Conservation (phyloP, 2,329 filamentous ascomycete genomes). For the Corniculantispora saksenae region DNA sequence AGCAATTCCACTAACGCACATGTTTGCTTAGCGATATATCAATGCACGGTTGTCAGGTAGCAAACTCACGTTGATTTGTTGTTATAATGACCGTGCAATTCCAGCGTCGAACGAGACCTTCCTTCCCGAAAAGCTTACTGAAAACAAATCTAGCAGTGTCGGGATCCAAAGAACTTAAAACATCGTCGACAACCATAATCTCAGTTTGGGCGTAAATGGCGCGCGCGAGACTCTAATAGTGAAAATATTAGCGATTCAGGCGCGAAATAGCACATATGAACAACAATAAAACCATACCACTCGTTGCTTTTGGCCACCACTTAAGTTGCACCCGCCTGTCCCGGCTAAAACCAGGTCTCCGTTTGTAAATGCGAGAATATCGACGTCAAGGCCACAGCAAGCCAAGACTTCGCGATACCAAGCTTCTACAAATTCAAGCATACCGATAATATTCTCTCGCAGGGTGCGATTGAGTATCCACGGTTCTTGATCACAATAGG, state of each 20-base stretch:
- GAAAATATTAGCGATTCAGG: not conserved
- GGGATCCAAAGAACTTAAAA: constrained; percentile 7
- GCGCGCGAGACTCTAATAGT: constrained; percentile 10
- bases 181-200: constrained; percentile 10
- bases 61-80: constrained; percentile 4
- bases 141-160: not conserved
- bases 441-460: not conserved
- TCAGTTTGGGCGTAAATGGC: not conserved
- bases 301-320: constrained; percentile 5
- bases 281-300: not conserved
- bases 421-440: not conserved
- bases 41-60: not conserved
- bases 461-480: not conserved
- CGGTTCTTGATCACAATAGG: not conserved
- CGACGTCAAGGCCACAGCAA: not conserved
- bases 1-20: not conserved
- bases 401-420: not conserved
- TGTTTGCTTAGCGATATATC: not conserved
- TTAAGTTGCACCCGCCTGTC: constrained; percentile 6
- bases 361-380: not conserved
- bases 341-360: not conserved
- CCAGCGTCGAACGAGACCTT: not conserved
- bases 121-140: not conserved
- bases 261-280: too few relatives aligned
- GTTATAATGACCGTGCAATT: constrained; percentile 15